Percentiles rank a stretch among this genome's conserved stretches.
Evolutionary conservation across 192 early-diverging fungal genomes (phyloP).

Genomic region (Coemansia sp.): DNA sequence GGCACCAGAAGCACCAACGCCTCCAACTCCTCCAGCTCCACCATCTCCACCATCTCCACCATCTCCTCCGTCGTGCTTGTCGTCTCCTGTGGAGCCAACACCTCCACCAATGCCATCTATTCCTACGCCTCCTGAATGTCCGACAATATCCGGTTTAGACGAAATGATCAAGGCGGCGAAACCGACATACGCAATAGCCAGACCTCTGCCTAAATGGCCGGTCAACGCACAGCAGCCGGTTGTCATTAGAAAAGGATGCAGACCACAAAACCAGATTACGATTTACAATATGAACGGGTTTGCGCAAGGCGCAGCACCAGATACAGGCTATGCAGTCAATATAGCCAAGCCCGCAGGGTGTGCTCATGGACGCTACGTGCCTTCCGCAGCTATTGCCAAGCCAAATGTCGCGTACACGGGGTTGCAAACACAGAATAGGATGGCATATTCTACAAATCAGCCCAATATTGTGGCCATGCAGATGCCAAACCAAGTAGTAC

Average conservation of each 20-base stretch:
- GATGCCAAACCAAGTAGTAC: neutral
- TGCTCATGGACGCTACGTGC: neutral
- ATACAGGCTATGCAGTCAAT: neutral
- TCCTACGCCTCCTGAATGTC: slow-evolving; percentile 4
- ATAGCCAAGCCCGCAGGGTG: neutral
- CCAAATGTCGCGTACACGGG: neutral
- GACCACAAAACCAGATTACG: slow-evolving; percentile 10
- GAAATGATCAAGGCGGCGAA: neutral
- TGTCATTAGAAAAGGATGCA: neutral
- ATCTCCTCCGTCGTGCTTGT: neutral
- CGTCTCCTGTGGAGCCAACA: neutral
- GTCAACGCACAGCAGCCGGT: neutral
- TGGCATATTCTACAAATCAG: neutral
- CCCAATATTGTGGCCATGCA: neutral
- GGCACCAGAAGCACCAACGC: slow-evolving; percentile 8
- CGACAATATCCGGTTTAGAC: neutral
- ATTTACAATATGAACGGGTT: slow-evolving; percentile 29
- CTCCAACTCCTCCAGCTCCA: neutral
- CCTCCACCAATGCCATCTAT: slow-evolving; percentile 2
- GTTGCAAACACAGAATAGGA: neutral
- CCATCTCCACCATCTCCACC: neutral
- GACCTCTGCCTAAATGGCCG: neutral
- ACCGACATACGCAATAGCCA: neutral
- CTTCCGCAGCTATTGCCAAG: neutral
- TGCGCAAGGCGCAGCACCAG: neutral